Percentiles rank a stretch among this genome's conserved stretches.
Evolutionary conservation across 2,329 filamentous ascomycete species (phyloP).

Genomic region (Colletotrichum horii): DNA sequence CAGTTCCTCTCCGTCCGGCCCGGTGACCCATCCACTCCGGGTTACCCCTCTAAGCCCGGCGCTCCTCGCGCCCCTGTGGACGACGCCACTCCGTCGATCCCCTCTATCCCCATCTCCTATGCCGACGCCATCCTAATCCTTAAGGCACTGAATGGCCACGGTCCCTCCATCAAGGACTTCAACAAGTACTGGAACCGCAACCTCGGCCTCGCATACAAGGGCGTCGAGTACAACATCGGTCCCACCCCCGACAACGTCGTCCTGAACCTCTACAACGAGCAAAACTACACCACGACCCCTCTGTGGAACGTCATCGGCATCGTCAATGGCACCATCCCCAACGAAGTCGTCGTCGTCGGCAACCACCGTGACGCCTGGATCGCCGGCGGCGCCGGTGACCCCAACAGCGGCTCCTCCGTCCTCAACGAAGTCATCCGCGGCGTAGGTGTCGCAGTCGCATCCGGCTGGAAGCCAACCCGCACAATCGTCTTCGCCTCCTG

Average conservation of each 20-base stretch:
- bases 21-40: conserved; percentile 85
- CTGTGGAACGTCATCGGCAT: conserved; percentile 93
- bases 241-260: conserved; percentile 76
- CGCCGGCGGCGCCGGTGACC: conserved; percentile 78
- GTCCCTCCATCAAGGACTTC: conserved; percentile 77
- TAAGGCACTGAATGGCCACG: conserved; percentile 88
- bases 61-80: conserved; percentile 76
- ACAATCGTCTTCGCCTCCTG: conserved; percentile 90
- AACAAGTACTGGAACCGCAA: conserved; percentile 73
- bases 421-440: conserved; percentile 80
- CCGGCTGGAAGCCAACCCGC: conserved; percentile 67
- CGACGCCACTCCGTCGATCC: conserved; percentile 78
- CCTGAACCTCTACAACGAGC: conserved; percentile 77
- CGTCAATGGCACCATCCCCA: conserved; percentile 83
- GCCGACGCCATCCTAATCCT: conserved; percentile 84
- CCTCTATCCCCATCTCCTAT: conserved; percentile 91
- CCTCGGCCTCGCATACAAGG: conserved; percentile 77
- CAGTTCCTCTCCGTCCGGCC: conserved; percentile 76
- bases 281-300: conserved; percentile 81
- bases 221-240: conserved; percentile 84
- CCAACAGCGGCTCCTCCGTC: conserved; percentile 81
- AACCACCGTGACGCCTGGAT: conserved; percentile 94
- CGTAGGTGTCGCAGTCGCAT: conserved; percentile 73
- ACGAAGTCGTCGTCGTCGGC: conserved; percentile 89
- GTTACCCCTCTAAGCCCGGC: conserved; percentile 92